These are phyloP conservation scores for Penicillium sp. DNA, from an alignment of 2,329 filamentous ascomycete genomes.

Conservation along the genomic window DNA sequence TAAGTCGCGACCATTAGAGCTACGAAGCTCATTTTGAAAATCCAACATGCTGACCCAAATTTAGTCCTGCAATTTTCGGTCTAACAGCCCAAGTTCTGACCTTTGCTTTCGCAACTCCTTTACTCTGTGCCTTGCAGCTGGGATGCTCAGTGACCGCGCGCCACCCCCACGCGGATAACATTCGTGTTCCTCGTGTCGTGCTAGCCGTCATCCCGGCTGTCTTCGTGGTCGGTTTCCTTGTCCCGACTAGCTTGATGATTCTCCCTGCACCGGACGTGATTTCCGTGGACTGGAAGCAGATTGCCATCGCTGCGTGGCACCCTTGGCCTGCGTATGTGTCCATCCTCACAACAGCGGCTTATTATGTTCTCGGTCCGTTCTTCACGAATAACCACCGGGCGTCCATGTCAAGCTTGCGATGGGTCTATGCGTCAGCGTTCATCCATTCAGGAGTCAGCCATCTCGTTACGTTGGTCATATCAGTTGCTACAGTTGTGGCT, in stretches of 20 bases:
- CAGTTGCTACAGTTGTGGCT: slow-evolving; percentile 38
- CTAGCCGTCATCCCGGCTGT: slow-evolving; percentile 41
- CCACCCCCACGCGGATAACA: slow-evolving; percentile 35
- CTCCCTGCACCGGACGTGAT: slow-evolving; percentile 44
- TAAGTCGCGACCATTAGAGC: slow-evolving; percentile 29
- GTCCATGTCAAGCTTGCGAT: slow-evolving; percentile 35
- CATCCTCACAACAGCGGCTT: slow-evolving; percentile 37
- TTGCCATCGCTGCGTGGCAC: slow-evolving; percentile 52
- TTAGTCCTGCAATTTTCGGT: slow-evolving; percentile 41
- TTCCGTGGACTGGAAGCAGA: slow-evolving; percentile 46
- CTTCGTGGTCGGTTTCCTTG: slow-evolving; percentile 45
- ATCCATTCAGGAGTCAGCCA: slow-evolving; percentile 42
- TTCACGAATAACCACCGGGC: slow-evolving; percentile 27
- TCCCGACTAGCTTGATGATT: slow-evolving; percentile 47
- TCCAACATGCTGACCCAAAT: slow-evolving; percentile 11
- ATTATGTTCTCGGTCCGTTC: slow-evolving; percentile 25
- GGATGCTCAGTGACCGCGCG: slow-evolving; percentile 42
- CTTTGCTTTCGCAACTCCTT: slow-evolving; percentile 46
- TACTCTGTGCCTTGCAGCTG: slow-evolving; percentile 47
- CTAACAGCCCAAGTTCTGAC: slow-evolving; percentile 44
- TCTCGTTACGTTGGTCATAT: slow-evolving; percentile 42
- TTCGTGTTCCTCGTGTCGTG: slow-evolving; percentile 33
- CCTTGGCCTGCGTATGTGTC: slow-evolving; percentile 51
- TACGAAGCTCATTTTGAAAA: slow-evolving; percentile 4
- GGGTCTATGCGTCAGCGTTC: slow-evolving; percentile 45